Evolutionary conservation across 176 grass and related monocot species (phyloP).

Genomic region (Leersia perrieri): DNA sequence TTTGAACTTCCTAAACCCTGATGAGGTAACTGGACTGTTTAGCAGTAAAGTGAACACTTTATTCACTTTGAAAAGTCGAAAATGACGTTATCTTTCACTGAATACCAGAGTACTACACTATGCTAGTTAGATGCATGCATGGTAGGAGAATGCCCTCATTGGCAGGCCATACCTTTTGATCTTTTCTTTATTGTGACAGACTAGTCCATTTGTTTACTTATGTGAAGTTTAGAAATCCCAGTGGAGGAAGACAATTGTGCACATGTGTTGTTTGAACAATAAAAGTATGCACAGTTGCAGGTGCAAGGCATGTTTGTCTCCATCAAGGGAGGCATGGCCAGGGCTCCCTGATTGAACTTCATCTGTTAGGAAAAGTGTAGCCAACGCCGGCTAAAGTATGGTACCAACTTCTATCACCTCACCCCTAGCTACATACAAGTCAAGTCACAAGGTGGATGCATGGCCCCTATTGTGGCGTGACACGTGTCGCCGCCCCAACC

Average conservation of each 20-base stretch:
- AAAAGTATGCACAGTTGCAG: background rate
- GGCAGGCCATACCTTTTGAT: background rate
- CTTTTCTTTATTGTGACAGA: background rate
- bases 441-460: background rate
- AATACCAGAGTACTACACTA: background rate
- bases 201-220: background rate
- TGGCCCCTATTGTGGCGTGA: no score
- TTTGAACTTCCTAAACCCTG: no score
- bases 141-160: background rate
- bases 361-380: constrained; percentile 35
- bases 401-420: constrained; percentile 39
- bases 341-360: constrained; percentile 50
- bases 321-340: constrained; percentile 43
- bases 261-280: background rate
- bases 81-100: background rate
- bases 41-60: background rate
- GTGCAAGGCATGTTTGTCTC: constrained; percentile 33
- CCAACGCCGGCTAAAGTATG: constrained; percentile 18
- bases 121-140: background rate
- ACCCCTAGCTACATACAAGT: background rate
- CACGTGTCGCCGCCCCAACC: constrained; percentile 13
- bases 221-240: background rate
- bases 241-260: background rate
- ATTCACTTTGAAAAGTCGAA: background rate
- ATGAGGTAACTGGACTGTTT: no score